These are phyloP conservation scores for Chaetothyriales sp. DNA, from an alignment of 2,329 filamentous ascomycete genomes.

Conservation along the genomic window DNA sequence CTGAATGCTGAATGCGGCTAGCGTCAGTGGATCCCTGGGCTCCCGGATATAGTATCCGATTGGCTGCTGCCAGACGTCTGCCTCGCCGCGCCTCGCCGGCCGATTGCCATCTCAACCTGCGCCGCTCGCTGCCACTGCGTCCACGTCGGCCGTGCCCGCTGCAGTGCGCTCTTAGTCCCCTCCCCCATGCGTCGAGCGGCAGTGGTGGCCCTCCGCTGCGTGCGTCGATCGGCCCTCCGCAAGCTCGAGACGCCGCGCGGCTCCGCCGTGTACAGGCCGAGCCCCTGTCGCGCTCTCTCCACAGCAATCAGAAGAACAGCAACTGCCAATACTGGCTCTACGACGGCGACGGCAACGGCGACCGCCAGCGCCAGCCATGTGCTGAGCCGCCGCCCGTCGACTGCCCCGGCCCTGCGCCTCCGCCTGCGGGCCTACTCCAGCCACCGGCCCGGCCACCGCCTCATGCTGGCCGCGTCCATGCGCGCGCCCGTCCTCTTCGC, in stretches of 20 bases:
- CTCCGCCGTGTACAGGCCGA: neutral
- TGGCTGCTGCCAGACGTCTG: neutral
- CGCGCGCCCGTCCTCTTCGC: constrained; percentile 35
- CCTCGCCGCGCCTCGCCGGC: neutral
- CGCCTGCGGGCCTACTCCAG: constrained; percentile 17
- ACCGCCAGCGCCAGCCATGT: neutral
- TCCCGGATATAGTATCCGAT: neutral
- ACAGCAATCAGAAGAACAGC: neutral
- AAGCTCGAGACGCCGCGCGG: constrained; percentile 19
- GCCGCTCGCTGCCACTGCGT: neutral
- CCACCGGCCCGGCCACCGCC: constrained; percentile 25
- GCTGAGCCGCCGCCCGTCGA: neutral
- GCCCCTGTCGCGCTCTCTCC: neutral
- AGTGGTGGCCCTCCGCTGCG: constrained; percentile 34
- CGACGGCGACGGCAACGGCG: no score
- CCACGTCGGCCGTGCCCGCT: constrained; percentile 1
- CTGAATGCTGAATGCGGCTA: neutral
- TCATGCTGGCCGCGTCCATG: constrained; percentile 33
- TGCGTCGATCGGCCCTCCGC: constrained; percentile 33
- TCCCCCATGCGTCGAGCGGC: constrained; percentile 36
- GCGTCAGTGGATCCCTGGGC: neutral
- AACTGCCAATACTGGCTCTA: constrained; percentile 2
- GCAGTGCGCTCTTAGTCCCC: constrained; percentile 4
- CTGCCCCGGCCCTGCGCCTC: neutral
- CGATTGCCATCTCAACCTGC: neutral